A percentile compares a stretch with the other conserved stretches of the same genome.
phyloP scores from a whole-genome alignment of 2,329 filamentous ascomycete species.

The Falciphora oryzae region DNA sequence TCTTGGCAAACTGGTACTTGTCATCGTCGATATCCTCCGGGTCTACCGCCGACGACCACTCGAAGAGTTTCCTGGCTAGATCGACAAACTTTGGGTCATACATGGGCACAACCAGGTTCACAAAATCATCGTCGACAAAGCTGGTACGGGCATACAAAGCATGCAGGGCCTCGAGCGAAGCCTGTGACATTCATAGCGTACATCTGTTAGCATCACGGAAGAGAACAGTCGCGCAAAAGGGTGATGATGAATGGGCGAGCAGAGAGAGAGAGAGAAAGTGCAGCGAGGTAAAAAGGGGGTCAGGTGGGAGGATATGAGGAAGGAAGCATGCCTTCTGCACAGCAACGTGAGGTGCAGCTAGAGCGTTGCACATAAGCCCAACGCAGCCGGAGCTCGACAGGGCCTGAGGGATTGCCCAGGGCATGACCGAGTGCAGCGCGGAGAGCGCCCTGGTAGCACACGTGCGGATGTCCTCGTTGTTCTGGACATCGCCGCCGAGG shows the following conservation, averaged over 20 bases:
- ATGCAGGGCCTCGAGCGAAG: constrained; percentile 77
- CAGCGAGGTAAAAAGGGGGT: no score
- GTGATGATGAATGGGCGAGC: neutral
- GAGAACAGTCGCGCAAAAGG: neutral
- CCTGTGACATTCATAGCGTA: constrained; percentile 38
- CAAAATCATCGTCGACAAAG: constrained; percentile 72
- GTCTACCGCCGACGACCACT: constrained; percentile 68
- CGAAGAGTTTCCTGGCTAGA: constrained; percentile 67
- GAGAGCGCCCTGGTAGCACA: constrained; percentile 73
- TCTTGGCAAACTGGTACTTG: constrained; percentile 89
- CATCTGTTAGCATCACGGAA: neutral
- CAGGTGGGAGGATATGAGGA: neutral
- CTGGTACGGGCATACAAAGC: constrained; percentile 70
- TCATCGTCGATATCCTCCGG: constrained; percentile 82
- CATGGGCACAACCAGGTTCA: constrained; percentile 71
- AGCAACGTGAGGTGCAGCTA: constrained; percentile 63
- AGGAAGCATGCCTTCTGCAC: constrained; percentile 62
- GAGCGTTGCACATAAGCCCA: constrained; percentile 61
- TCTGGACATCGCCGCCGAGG: constrained; percentile 57
- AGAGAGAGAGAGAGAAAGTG: neutral
- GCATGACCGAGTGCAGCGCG: constrained; percentile 71
- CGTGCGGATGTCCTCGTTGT: constrained; percentile 59
- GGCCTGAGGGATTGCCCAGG: constrained; percentile 83
- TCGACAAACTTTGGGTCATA: constrained; percentile 66
- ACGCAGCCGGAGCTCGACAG: constrained; percentile 67